Conservation (phyloP, 176 grass and related monocot genomes). For the Puya raimondii region DNA sequence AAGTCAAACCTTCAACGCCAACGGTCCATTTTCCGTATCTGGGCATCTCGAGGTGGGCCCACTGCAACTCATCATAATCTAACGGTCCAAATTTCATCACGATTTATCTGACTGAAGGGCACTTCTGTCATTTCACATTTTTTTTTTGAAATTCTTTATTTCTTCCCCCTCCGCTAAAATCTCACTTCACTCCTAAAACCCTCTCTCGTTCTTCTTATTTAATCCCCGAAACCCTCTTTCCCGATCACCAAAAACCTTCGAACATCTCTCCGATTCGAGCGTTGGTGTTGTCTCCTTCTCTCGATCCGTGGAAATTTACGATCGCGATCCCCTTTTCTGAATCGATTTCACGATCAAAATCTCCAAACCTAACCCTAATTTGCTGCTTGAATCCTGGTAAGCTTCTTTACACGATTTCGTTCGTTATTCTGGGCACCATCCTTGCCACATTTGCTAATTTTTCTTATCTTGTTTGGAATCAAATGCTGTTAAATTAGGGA, state of each 20-base stretch:
- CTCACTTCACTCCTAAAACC: background rate
- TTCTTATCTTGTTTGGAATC: background rate
- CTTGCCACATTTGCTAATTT: background rate
- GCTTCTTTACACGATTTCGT: background rate
- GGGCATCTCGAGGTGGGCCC: too few species aligned
- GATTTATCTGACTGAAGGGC: background rate
- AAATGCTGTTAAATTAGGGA: background rate
- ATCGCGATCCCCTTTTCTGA: background rate
- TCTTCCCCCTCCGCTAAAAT: background rate
- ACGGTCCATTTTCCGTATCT: too few species aligned
- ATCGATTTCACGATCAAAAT: background rate
- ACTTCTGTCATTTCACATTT: background rate
- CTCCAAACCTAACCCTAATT: slow-evolving; percentile 7
- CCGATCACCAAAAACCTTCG: background rate
- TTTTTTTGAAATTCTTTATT: background rate
- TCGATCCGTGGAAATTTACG: background rate
- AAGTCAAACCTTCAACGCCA: too few species aligned
- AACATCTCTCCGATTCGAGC: background rate
- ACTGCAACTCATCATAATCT: background rate
- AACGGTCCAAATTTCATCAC: background rate
- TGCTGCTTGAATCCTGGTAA: background rate
- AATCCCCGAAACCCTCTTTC: background rate
- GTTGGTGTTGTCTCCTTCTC: background rate
- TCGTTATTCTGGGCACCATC: background rate
- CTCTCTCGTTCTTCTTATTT: too few species aligned